Evolutionary conservation across 306 rosid species (phyloP), one percentile per base, ranked within the genome.

Genomic region (Sphenostylis stenocarpa): DNA sequence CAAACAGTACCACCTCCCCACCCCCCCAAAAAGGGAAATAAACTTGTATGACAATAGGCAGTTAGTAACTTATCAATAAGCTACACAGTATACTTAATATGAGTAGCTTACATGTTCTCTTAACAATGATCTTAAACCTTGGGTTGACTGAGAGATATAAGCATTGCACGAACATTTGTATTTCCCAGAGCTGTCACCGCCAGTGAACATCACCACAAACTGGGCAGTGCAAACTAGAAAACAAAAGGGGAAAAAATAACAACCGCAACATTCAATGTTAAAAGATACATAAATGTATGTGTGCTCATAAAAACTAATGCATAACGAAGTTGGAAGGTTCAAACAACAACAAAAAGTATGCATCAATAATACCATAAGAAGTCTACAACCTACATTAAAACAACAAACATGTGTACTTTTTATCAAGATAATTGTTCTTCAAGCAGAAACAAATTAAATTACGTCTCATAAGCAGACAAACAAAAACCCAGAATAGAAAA

Each of bases 141-240:
- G 83, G 33, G 96, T 94, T 75, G 98, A 94, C 85, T 87, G 91
- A 66, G 98, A 94, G 61, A 94, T 67, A 80, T 80, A 84, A 56
- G 97, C 98, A 75, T 72, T 88, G 86, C 89, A 89, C 11, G 82
- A 28, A 83, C 82, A 75, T 68, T 84, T 91, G 78, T 86, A 79
- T 72, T 82, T 76, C 68, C 87, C 87, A 24, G 74, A 65, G 58
- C 89, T 83, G 52, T 81, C 88, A 45, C 82, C 81, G 43, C 93
- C 87, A 28, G 89, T 91, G 81, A 96, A 92, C 96, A 96, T 88
- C 81, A 86, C 97, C 86, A 92, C 98, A 84, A 90, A 92, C 83
- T 88, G 91, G 41, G 94, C 81, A 68, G 96, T 87, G 78, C 96
- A 88, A 71, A 96, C 99, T 96, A 79, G 16, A 77, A 69, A 65